Base-by-base conservation (phyloP, 2,329 filamentous ascomycete species). In the Fusarium pseudocircinatum region DNA sequence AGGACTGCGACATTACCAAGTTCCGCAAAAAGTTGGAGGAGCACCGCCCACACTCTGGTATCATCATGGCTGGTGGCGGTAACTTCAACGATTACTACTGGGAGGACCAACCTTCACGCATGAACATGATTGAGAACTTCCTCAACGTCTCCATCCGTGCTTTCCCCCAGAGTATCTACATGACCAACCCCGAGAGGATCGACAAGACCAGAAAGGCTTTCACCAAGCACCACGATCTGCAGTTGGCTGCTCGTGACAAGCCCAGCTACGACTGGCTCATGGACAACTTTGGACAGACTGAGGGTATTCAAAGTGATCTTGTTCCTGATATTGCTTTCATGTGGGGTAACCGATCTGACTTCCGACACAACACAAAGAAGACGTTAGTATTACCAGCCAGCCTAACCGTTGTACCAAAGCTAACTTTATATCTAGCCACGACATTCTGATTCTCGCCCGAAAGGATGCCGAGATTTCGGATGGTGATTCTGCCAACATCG, bases 71-170 rank as follows among this genome's bases (percentile, higher is more conserved):
- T 26, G 76, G 76, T 50, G 76, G 76, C 7, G 76, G 76, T 34
- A 78, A 78, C 69, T 78, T 78, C 30, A 78, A 78, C 67, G 76
- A 78, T 57, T 78, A 78, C 67, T 78, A 78, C 65, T 78, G 76
- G 76, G 76, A 78, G 60, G 76, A 78, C 61, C 75, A 78, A 67
- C 76, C 76, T 67, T 78, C 75, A 20, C 76, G 76, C 54, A 78
- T 78, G 76, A 77, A 78, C 72, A 77, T 78, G 76, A 78, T 78
- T 32, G 42, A 61, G 36, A 75, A 70, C 59, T 78, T 76, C 47
- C 60, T 64, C 28, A 70, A 77, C 53, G 39, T 72, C 24, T 72
- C 76, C 12, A 61, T 78, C 36, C 75, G 76, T 40, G 76, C 76
- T 20, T 78, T 78, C 54, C 76, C 76, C 15, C 76, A 78, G 69